Evolutionary conservation across 148 eudicot species (phyloP), one percentile per base, ranked within the genome.

Genomic region (Hydrangea macrophylla): DNA sequence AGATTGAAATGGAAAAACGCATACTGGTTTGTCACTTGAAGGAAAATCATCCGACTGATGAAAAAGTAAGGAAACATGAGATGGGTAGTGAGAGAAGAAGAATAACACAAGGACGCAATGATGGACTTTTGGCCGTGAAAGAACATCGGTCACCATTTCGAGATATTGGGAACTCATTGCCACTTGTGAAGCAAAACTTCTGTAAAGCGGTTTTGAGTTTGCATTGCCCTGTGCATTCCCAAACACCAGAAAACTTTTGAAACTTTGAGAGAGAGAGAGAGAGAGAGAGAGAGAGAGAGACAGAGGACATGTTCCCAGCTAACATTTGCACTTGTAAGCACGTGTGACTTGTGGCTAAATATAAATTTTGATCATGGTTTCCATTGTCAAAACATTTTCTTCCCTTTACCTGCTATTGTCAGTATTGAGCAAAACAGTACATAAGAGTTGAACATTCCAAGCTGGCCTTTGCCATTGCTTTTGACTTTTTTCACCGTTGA

Each of bases 1-100:
- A 84, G 24, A 86, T 85, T 18, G 97, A 80, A 25, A 86, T 76
- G 73, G 99, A 89, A 75, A 90, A 87, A 70, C 77, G 74, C 35
- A 74, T 67, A 28, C 57, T 91, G 61, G 36, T 75, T 17, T 80
- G 73, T 59, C 81, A 76, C 1, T 67, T 77, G 31, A 86, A 88
- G 81, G 88, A 82, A 76, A 80, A 75, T 39, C 76, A 37, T 20
- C 79, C 6, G 9, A 27, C 60, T 10, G 70, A 31, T 20, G 70
- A 76, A 33, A 75, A 57, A 61, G 51, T 30, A 20, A 44, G 78
- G 56, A 71, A 58, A 48, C 62, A 64, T 32, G 79, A 54, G 50
- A 55, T 55, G 23, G 10, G 36, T 3, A 53, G 45, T 44, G 81
- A 71, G 26, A 79, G 55, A 10, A 78, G 68, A 77, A 80, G 73